Base-by-base conservation (phyloP, 140 eudicot genomes). In the Erigeron philadelphicus region DNA sequence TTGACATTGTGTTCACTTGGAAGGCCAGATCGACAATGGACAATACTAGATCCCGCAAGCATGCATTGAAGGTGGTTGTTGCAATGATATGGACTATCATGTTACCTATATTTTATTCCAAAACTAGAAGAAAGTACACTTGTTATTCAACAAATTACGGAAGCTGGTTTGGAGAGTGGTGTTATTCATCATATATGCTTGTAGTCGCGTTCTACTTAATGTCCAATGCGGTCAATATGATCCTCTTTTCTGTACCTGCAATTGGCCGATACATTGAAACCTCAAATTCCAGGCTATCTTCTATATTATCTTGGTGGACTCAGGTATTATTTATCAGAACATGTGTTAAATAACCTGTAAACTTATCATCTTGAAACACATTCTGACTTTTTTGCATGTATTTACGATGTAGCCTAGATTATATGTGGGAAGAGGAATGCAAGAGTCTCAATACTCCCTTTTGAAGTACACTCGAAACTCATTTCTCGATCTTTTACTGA, bases 161-260 rank as follows among this genome's bases (percentile, higher is more conserved):
- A 59, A 89, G 90, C 75, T 85, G 88, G 97, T 88, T 94, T 66
- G 95, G 91, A 77, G 96, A 94, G 66, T 94, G 99, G 99, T 94
- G 99, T 76, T 94, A 89, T 80, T 94, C 99, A 9, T 81, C 99
- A 18, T 94, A 87, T 75, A 89, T 89, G 97, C 80, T 94, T 50
- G 99, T 86, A 6, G 97, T 87, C 65, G 86, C 86, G 17, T 71
- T 87, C 68, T 94, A 94, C 80, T 78, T 94, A 86, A 84, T 85
- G 87, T 78, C 89, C 16, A 87, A 89, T 79, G 95, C 90, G 25
- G 95, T 89, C 68, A 86, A 90, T 72, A 84, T 89, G 95, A 83
- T 94, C 73, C 87, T 94, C 11, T 94, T 94, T 80, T 74, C 88
- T 61, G 96, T 94, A 72, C 99, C 99, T 45, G 95, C 87, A 12